Base-by-base conservation (phyloP, 805 yeast species). In the Zygosaccharomyces gambellarensis region DNA sequence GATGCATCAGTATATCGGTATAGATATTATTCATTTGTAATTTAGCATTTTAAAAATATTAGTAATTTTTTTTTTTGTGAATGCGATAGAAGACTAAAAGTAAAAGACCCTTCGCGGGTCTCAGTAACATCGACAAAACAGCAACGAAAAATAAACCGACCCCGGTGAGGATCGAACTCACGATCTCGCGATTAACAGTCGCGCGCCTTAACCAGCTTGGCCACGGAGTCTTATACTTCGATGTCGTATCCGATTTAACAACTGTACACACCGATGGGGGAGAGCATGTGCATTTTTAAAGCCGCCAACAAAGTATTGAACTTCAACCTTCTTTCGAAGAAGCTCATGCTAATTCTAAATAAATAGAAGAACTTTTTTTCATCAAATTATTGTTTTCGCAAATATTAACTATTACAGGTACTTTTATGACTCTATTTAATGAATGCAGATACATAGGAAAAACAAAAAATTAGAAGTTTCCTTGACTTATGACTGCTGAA, bases 101-200 rank as follows among this genome's bases (percentile, higher is more conserved):
- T 17, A 17, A 1, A 17, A 17, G 17, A 17, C 17, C 17, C 17
- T 17, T 17, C 17, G 1, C 1, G 17, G 2, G 17, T 17, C 2
- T 17, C 2, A 17, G 2, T 17, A 17, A 17, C 28, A 25, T 25
- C 9, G 28, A 25, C 9, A 25, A 25, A 25, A 5, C 7, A 17
- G 17, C 17, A 17, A 17, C 8, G 7, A 31, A 55, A 57, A 61
- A 61, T 55, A 44, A 48, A 49, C 22, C 79, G 80, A 75, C 78
- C 80, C 64, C 77, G 73, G 80, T 65, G 79, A 76, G 80, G 80
- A 67, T 76, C 70, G 80, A 76, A 76, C 80, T 76, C 79, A 65
- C 80, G 80, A 73, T 76, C 80, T 76, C 76, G 79, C 79, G 80
- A 76, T 76, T 76, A 76, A 76, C 80, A 76, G 80, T 76, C 80